Evolutionary conservation across 2,329 filamentous ascomycete species (phyloP), one percentile per base, ranked within the genome.

Genomic region (Trichoderma atrobrunneum): DNA sequence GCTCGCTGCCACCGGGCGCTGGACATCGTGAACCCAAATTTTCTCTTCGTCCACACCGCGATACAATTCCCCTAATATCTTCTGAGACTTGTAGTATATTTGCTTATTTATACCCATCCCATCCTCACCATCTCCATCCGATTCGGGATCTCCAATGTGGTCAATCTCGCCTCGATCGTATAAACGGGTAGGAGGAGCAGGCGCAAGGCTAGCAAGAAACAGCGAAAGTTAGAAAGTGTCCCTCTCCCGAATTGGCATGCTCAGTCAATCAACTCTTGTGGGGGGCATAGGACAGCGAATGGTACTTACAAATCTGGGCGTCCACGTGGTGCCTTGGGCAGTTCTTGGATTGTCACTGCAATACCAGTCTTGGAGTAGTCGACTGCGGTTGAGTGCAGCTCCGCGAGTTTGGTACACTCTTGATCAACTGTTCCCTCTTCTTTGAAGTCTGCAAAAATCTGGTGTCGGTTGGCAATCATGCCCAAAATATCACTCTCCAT

Each of bases 341-440:
- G 79, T 1, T 82, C 76, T 0, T 73, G 78, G 43, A 87, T 77
- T 7, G 86, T 80, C 7, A 90, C 89, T 0, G 86, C 79, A 30
- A 91, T 88, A 0, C 93, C 93, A 0, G 91, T 92, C 80, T 94
- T 93, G 3, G 91, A 92, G 76, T 92, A 94, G 78, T 94, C 92
- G 0, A 94, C 92, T 0, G 91, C 92, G 0, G 86, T 90, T 0
- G 92, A 94, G 74, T 92, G 89, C 77, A 94, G 80, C 73, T 85
- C 84, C 0, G 92, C 91, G 18, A 93, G 83, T 1, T 76, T 78
- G 14, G 82, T 68, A 72, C 91, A 93, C 4, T 86, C 80, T 0
- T 62, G 21, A 69, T 90, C 81, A 1, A 81, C 74, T 0, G 89
- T 91, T 0, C 92, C 92, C 0, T 76, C 30, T 0, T 75, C 48